Conservation (phyloP, 805 yeast genomes). For the Candida ovalis region DNA sequence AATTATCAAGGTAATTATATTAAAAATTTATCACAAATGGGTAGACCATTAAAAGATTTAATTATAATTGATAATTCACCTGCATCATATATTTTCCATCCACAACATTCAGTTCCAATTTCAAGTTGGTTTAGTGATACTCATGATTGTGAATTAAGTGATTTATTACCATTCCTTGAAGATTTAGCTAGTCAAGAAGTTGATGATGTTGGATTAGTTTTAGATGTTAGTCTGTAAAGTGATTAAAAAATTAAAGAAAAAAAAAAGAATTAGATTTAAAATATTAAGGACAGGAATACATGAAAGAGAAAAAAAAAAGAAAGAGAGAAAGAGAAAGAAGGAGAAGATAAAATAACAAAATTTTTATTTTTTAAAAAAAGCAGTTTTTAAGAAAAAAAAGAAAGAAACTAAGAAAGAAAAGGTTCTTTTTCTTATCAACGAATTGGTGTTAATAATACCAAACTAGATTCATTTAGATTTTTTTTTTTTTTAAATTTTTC, state of each 20-base stretch:
- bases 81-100: constrained; percentile 96
- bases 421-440: not conserved
- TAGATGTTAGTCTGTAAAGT: constrained; percentile 61
- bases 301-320: not conserved
- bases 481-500: not conserved
- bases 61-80: constrained; percentile 97
- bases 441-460: no score
- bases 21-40: constrained; percentile 89
- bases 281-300: not conserved
- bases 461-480: no score
- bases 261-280: not conserved
- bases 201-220: constrained; percentile 78
- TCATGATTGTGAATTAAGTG: constrained; percentile 92
- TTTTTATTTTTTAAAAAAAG: not conserved
- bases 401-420: not conserved
- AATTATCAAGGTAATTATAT: constrained; percentile 93
- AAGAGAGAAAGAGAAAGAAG: not conserved
- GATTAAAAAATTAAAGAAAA: not conserved
- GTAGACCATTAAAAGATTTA: constrained; percentile 80
- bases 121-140: constrained; percentile 98
- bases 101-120: constrained; percentile 95
- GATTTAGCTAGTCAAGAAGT: constrained; percentile 73
- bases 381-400: not conserved
- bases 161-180: constrained; percentile 84
- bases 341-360: not conserved